phyloP scores from a whole-genome alignment of 148 eudicot species.

The Dysphania ambrosioides region DNA sequence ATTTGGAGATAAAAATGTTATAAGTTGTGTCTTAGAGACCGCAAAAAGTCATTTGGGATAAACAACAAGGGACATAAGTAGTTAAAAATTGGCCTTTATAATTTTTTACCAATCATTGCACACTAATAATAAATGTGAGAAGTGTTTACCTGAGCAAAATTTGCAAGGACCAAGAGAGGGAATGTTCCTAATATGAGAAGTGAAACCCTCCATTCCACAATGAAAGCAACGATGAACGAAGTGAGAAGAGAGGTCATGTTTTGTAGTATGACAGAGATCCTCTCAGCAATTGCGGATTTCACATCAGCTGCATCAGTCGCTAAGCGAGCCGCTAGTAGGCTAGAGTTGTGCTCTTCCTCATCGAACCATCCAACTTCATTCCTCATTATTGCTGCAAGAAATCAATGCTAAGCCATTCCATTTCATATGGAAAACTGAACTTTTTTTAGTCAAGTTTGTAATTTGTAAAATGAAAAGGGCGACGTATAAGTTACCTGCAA shows the following conservation, averaged over 20 bases:
- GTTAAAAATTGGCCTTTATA: background rate
- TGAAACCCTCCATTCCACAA: conserved; percentile 97
- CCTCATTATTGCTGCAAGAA: conserved; percentile 73
- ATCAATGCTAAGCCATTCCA: background rate
- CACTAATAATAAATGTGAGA: background rate
- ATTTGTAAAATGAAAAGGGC: background rate
- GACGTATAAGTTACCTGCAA: conserved; percentile 56
- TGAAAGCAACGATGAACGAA: conserved; percentile 95
- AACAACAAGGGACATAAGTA: too few species aligned
- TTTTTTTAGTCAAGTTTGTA: too few species aligned
- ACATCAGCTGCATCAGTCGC: conserved; percentile 97
- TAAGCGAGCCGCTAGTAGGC: conserved; percentile 88
- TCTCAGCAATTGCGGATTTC: conserved; percentile 95
- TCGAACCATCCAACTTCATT: conserved; percentile 99
- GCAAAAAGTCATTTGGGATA: too few species aligned
- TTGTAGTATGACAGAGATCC: conserved; percentile 94
- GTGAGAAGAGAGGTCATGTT: conserved; percentile 98
- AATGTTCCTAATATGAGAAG: conserved; percentile 94
- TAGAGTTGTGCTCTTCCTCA: conserved; percentile 98
- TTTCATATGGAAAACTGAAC: background rate
- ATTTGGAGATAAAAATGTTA: too few species aligned
- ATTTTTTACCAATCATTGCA: too few species aligned
- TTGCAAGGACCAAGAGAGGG: conserved; percentile 95
- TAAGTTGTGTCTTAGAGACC: too few species aligned
- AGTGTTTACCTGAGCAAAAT: conserved; percentile 90